Evolutionary conservation across 2,329 filamentous ascomycete species (phyloP), one percentile per base, ranked within the genome.

Genomic region (Zarea fungicola): DNA sequence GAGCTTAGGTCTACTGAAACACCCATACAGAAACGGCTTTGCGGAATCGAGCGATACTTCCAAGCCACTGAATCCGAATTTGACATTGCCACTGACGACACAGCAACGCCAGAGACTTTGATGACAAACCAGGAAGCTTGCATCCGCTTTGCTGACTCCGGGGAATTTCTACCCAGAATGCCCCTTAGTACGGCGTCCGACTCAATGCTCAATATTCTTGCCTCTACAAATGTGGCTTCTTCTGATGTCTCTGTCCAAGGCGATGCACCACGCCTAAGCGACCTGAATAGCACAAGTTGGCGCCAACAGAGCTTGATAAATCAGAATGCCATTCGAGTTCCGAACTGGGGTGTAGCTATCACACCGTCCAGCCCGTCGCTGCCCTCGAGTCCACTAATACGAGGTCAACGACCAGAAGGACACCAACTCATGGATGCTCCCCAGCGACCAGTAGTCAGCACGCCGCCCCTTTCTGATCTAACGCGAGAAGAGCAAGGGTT

Each of bases 81-180:
- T 35, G 52, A 63, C 16, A 69, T 69, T 54, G 62, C 62, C 42
- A 60, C 54, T 22, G 66, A 69, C 53, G 56, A 64, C 29, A 67
- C 65, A 14, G 64, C 64, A 34, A 66, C 59, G 9, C 26, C 49
- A 9, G 46, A 34, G 32, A 19, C 4, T 3, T 7, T 21, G 22
- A 11, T 31, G 7, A 14, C 32, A 26, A 18, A 5, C 14, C 5
- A 21, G 22, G n/a, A 11, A 3, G 22, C 16, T n/a, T 32, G 14
- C 5, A 36, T n/a, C n/a, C n/a, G n/a, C n/a, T n/a, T n/a, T n/a
- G n/a, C n/a, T n/a, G n/a, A n/a, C n/a, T n/a, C n/a, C n/a, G n/a
- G n/a, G n/a, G n/a, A 19, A 23, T 39, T 39, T 21, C 9, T 49
- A 47, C 36, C 37, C 21, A 59, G 58, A 18, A 51, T 31, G 29